These are phyloP conservation scores for Penicillium sp. DNA, from an alignment of 2,329 filamentous ascomycete species.

Conservation along the genomic window DNA sequence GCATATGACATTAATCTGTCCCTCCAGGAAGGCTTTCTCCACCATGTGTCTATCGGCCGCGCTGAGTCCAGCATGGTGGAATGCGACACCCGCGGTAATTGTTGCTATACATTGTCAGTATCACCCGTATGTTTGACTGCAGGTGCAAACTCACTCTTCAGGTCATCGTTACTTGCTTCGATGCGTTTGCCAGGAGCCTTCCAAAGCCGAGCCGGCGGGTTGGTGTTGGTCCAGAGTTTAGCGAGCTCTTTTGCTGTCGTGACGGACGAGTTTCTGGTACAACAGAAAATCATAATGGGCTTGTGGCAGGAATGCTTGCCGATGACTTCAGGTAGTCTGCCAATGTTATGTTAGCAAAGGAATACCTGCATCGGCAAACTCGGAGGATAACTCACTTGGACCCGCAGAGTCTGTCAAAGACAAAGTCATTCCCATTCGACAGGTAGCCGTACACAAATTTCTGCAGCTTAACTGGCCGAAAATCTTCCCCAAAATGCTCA, in stretches of 20 bases:
- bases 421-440: constrained; percentile 67
- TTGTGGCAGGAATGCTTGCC: constrained; percentile 67
- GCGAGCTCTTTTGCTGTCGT: constrained; percentile 68
- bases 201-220: constrained; percentile 62
- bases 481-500: constrained; percentile 76
- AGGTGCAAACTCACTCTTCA: constrained; percentile 52
- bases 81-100: constrained; percentile 66
- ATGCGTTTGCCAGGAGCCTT: constrained; percentile 55
- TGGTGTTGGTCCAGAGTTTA: constrained; percentile 62
- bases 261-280: constrained; percentile 70
- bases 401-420: constrained; percentile 71
- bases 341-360: background rate
- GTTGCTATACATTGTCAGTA: constrained; percentile 40
- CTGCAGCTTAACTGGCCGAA: constrained; percentile 73
- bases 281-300: constrained; percentile 82
- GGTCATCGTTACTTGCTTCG: constrained; percentile 58
- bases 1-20: constrained; percentile 78
- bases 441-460: constrained; percentile 77
- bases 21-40: constrained; percentile 68
- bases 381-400: constrained; percentile 47
- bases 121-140: background rate
- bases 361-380: background rate
- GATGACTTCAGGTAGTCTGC: constrained; percentile 67
- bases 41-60: constrained; percentile 63
- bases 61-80: constrained; percentile 78